Percentiles rank a stretch among this genome's conserved stretches.
These are phyloP conservation scores for Pascua guehoae DNA, from an alignment of 1,284 basidiomycete species.

Conservation along the genomic window DNA sequence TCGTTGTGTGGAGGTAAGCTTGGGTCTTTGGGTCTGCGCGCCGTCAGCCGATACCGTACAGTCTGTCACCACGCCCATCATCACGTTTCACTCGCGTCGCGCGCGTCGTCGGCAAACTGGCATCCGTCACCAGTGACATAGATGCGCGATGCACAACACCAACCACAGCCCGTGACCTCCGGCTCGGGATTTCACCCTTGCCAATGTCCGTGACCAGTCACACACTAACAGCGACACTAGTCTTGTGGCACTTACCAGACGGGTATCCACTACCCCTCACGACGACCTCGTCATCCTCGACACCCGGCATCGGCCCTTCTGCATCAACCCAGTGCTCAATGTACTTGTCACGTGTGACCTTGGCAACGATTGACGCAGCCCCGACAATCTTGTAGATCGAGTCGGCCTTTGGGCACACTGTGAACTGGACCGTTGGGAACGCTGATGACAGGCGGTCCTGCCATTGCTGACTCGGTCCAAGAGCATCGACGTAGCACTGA, in stretches of 20 bases:
- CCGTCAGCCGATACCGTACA: too few relatives aligned
- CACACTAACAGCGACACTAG: neutral
- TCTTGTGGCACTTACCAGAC: slow-evolving; percentile 58
- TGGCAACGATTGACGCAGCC: slow-evolving; percentile 93
- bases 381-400: slow-evolving; percentile 94
- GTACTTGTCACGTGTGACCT: slow-evolving; percentile 86
- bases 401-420: slow-evolving; percentile 89
- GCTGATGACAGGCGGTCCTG: slow-evolving; percentile 69
- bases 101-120: neutral
- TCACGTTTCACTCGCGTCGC: neutral
- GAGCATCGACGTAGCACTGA: slow-evolving; percentile 91
- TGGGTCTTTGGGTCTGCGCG: slow-evolving; percentile 84
- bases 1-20: slow-evolving; percentile 69
- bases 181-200: too few relatives aligned
- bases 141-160: neutral
- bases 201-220: neutral
- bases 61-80: too few relatives aligned
- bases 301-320: slow-evolving; percentile 32
- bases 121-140: neutral
- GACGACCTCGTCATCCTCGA: slow-evolving; percentile 5
- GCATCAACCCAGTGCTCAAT: slow-evolving; percentile 72
- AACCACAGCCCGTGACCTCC: too few relatives aligned
- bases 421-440: slow-evolving; percentile 81
- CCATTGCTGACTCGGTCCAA: slow-evolving; percentile 83
- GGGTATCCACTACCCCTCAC: slow-evolving; percentile 79